Base-by-base conservation (phyloP, 768 basidiomycete genomes). In the Rhizopogon vulgaris region DNA sequence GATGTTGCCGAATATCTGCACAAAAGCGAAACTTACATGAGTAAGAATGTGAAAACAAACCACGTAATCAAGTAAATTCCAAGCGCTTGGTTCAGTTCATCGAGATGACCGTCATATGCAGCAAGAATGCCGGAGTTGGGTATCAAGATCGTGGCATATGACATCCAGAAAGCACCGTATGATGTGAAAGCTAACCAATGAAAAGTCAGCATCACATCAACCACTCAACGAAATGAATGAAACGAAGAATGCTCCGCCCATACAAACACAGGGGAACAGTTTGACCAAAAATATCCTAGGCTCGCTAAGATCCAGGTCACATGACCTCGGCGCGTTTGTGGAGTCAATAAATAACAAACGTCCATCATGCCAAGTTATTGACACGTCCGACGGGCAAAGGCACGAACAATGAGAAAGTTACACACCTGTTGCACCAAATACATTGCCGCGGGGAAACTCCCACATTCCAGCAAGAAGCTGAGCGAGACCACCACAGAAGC, bases 381-480 rank as follows among this genome's bases (percentile, higher is more conserved):
- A 14, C 27, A 11, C 6, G 8, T n/a, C 27, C 9, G 3, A 3
- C 12, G 3, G 9, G 10, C 18, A 30, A 34, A 34, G 22, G 17
- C 28, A 25, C 7, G 6, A 30, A 24, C 4, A 24, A 34, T 25
- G 4, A 25, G 2, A 2, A 30, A 55, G 36, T 14, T 1, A 71
- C 84, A 67, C 38, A 86, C 87, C 85, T 27, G 86, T 83, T 10
- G 78, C 87, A 58, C 83, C 85, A 56, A 90, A 88, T 0, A 70
- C 72, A 57, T 90, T 89, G 1, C 83, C 83, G 30, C 77, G 69
- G 14, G 82, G 79, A 69, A 84, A 85, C 67, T 85, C 84, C 90
- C 90, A 92, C 85, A 93, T 90, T 38, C 93, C 93, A 28, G 91
- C 92, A 37, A 94, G 71, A 41, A 94, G 74, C 64, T 94, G 93